phyloP scores from a whole-genome alignment of 2,329 filamentous ascomycete species.

The Claviceps monticola region DNA sequence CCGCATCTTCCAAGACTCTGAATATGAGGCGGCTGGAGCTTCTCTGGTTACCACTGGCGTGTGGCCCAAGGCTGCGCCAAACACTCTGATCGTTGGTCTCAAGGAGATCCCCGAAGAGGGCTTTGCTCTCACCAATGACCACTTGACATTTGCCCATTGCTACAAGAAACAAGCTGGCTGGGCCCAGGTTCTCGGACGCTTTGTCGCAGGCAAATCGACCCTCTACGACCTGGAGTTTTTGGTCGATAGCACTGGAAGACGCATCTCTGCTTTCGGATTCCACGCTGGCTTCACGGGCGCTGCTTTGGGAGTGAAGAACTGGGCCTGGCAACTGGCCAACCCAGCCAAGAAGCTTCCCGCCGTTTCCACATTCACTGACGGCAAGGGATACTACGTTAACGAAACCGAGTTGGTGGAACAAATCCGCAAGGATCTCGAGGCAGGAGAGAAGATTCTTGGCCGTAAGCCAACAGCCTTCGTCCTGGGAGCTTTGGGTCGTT shows the following conservation, averaged over 20 bases:
- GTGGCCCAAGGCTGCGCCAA: conserved; percentile 53
- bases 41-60: conserved; percentile 50
- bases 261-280: conserved; percentile 61
- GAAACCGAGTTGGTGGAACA: conserved; percentile 6
- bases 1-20: conserved; percentile 49
- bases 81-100: conserved; percentile 60
- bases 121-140: conserved; percentile 25
- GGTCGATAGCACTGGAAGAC: conserved; percentile 53
- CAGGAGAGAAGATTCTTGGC: conserved; percentile 60
- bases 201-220: conserved; percentile 43
- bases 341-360: conserved; percentile 2
- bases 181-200: conserved; percentile 67
- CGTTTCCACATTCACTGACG: conserved; percentile 1
- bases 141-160: conserved; percentile 30
- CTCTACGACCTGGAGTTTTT: conserved; percentile 84
- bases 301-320: conserved; percentile 63
- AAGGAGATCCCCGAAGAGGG: conserved; percentile 70
- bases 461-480: conserved; percentile 59
- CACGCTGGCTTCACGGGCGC: conserved; percentile 65
- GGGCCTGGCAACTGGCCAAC: conserved; percentile 38
- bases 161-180: conserved; percentile 69
- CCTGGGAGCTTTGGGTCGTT: conserved; percentile 74
- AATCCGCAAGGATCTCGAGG: conserved; percentile 41
- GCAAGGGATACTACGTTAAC: conserved; percentile 1
- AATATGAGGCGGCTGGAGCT: conserved; percentile 50